phyloP scores from a whole-genome alignment of 805 yeast species.

The Metschnikowia shivogae region DNA sequence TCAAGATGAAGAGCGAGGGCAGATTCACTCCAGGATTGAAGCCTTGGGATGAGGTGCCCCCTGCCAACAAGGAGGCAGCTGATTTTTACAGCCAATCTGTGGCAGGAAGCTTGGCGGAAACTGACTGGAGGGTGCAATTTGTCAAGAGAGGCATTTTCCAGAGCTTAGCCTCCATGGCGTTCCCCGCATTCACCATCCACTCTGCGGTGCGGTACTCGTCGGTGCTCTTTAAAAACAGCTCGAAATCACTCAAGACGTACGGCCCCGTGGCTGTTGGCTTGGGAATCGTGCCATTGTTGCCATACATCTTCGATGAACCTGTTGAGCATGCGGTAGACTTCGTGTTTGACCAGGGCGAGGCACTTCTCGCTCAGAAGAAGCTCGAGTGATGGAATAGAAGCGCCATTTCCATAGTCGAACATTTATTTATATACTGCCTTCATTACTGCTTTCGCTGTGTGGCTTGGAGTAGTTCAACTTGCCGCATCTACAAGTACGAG shows the following conservation, averaged over 20 bases:
- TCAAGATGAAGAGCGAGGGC: constrained; percentile 62
- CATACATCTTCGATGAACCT: constrained; percentile 78
- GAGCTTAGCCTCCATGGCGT: constrained; percentile 78
- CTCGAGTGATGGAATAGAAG: background rate
- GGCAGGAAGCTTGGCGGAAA: constrained; percentile 32
- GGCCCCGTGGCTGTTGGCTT: constrained; percentile 81
- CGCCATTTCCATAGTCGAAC: background rate
- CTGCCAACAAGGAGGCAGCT: constrained; percentile 35
- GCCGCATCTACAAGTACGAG: constrained; percentile 78
- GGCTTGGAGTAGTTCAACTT: constrained; percentile 68
- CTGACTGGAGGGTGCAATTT: constrained; percentile 65
- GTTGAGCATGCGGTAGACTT: constrained; percentile 66
- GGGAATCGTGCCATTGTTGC: constrained; percentile 71
- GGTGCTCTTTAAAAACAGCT: constrained; percentile 51
- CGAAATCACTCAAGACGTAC: constrained; percentile 48
- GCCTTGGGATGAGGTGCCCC: constrained; percentile 59
- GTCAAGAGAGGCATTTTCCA: constrained; percentile 77
- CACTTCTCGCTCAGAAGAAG: constrained; percentile 2
- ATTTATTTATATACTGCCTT: background rate
- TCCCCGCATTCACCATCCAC: constrained; percentile 84
- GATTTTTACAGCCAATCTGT: constrained; percentile 24
- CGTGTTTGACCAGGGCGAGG: constrained; percentile 51
- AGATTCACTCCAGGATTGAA: constrained; percentile 52
- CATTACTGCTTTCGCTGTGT: constrained; percentile 18
- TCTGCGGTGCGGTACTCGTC: constrained; percentile 70